Evolutionary conservation across 345 rosid genomes (phyloP).

Genomic region (Populus simonii): DNA sequence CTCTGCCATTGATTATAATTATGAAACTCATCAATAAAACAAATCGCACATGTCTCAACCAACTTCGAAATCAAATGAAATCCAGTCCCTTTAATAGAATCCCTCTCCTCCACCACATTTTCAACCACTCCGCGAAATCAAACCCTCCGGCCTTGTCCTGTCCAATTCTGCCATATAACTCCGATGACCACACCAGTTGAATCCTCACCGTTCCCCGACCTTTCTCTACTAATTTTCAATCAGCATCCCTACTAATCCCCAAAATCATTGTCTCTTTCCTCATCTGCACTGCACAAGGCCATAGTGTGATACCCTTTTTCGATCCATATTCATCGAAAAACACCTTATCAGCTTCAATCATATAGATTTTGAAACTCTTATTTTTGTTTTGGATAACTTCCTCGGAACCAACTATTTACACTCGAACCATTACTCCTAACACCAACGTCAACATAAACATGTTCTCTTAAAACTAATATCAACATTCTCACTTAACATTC

Average conservation of each 20-base stretch:
- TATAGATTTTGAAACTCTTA: slow-evolving; percentile 76
- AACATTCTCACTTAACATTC: slow-evolving; percentile 69
- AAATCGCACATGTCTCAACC: slow-evolving; percentile 75
- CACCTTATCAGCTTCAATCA: slow-evolving; percentile 74
- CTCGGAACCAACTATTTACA: slow-evolving; percentile 87
- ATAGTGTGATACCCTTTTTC: slow-evolving; percentile 54
- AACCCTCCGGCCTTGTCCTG: slow-evolving; percentile 55
- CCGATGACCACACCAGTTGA: slow-evolving; percentile 45
- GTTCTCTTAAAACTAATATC: slow-evolving; percentile 84
- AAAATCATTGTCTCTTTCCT: slow-evolving; percentile 80
- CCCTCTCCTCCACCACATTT: slow-evolving; percentile 62
- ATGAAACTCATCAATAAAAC: slow-evolving; percentile 91
- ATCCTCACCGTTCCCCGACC: slow-evolving; percentile 98
- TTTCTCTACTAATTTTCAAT: slow-evolving; percentile 46
- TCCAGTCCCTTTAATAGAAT: slow-evolving; percentile 95
- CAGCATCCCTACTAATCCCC: slow-evolving; percentile 70
- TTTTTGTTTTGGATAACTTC: slow-evolving; percentile 94
- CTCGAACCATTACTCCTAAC: slow-evolving; percentile 93
- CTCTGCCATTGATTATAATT: slow-evolving; percentile 98
- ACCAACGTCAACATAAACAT: slow-evolving; percentile 91
- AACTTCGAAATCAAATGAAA: slow-evolving; percentile 84
- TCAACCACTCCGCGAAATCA: slow-evolving; percentile 91
- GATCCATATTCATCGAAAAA: slow-evolving; percentile 59
- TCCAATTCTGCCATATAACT: slow-evolving; percentile 54
- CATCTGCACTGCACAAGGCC: slow-evolving; percentile 97